A percentile compares a stretch with the other conserved stretches of the same genome.
phyloP scores from a whole-genome alignment of 2,329 filamentous ascomycete species.

The Alternaria incomplexa region DNA sequence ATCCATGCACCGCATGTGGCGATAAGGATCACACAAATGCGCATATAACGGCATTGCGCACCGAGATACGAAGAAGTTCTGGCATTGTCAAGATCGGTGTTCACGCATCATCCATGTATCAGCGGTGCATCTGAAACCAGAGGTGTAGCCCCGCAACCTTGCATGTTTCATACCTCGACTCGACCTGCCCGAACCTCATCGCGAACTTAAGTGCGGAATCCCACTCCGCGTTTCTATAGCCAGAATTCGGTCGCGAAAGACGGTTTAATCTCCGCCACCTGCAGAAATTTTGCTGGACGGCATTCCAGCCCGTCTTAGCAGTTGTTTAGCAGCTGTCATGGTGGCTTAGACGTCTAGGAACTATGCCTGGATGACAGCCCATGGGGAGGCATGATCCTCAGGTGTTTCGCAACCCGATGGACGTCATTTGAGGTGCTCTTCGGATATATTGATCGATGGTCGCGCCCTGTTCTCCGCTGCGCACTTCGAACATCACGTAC shows the following conservation, averaged over 20 bases:
- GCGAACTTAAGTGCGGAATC: conserved; percentile 18
- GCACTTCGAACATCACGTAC: background rate
- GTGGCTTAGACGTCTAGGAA: conserved; percentile 29
- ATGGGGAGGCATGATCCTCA: conserved; percentile 28
- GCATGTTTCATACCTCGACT: conserved; percentile 23
- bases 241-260: conserved; percentile 5
- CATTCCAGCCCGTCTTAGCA: conserved; percentile 20
- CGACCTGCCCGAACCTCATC: conserved; percentile 13
- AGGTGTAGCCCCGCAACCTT: conserved; percentile 15
- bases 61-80: background rate
- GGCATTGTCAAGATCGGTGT: background rate
- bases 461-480: conserved; percentile 2
- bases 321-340: conserved; percentile 7
- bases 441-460: conserved; percentile 25
- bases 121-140: conserved; percentile 21
- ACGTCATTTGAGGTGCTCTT: conserved; percentile 10
- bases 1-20: background rate
- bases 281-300: conserved; percentile 14
- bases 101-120: conserved; percentile 27
- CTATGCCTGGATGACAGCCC: conserved; percentile 12
- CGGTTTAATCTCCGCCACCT: conserved; percentile 3
- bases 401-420: conserved; percentile 31
- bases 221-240: conserved; percentile 19
- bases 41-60: background rate
- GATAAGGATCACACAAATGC: background rate